Evolutionary conservation across 1,284 basidiomycete genomes (phyloP).

Genomic region (Ustilago trichophora): DNA sequence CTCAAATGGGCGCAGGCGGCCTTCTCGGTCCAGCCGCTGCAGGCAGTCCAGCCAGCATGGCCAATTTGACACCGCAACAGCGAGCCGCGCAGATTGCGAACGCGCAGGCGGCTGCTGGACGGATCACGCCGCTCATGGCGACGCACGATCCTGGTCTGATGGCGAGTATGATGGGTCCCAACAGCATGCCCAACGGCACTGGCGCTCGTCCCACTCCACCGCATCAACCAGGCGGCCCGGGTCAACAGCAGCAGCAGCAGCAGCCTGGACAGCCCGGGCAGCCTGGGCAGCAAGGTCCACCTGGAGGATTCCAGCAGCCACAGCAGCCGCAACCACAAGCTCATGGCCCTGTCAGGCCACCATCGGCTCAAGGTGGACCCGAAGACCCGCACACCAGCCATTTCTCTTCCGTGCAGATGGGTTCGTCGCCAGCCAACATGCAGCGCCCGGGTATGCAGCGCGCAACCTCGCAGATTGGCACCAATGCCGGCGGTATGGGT

Average conservation of each 20-base stretch:
- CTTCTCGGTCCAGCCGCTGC: slow-evolving; percentile 16
- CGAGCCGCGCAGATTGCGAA: slow-evolving; percentile 48
- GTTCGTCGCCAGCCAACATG: slow-evolving; percentile 45
- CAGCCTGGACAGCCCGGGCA: slow-evolving; percentile 14
- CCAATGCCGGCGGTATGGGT: slow-evolving; percentile 49
- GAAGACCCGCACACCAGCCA: slow-evolving; percentile 35
- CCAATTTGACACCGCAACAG: slow-evolving; percentile 45
- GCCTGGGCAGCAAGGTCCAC: slow-evolving; percentile 16
- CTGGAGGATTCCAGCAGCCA: slow-evolving; percentile 25
- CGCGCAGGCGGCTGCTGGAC: slow-evolving; percentile 39
- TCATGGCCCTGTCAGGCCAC: slow-evolving; percentile 25
- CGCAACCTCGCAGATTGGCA: slow-evolving; percentile 26
- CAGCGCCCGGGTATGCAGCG: slow-evolving; percentile 47
- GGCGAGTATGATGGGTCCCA: slow-evolving; percentile 57
- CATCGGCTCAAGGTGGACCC: slow-evolving; percentile 29
- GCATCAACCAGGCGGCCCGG: slow-evolving; percentile 37
- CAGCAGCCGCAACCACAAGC: slow-evolving; percentile 37
- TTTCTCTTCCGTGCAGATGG: slow-evolving; percentile 38
- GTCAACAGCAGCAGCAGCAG: slow-evolving; percentile 41
- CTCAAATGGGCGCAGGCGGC: slow-evolving; percentile 20
- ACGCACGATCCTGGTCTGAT: slow-evolving; percentile 56
- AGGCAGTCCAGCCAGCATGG: slow-evolving; percentile 41
- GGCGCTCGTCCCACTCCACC: slow-evolving; percentile 23
- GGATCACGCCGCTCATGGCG: slow-evolving; percentile 56
- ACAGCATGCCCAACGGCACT: slow-evolving; percentile 36